A percentile compares a stretch with the other conserved stretches of the same genome.
These are phyloP conservation scores for Xylaria acuta DNA, from an alignment of 495 filamentous ascomycete genomes.

Conservation along the genomic window DNA sequence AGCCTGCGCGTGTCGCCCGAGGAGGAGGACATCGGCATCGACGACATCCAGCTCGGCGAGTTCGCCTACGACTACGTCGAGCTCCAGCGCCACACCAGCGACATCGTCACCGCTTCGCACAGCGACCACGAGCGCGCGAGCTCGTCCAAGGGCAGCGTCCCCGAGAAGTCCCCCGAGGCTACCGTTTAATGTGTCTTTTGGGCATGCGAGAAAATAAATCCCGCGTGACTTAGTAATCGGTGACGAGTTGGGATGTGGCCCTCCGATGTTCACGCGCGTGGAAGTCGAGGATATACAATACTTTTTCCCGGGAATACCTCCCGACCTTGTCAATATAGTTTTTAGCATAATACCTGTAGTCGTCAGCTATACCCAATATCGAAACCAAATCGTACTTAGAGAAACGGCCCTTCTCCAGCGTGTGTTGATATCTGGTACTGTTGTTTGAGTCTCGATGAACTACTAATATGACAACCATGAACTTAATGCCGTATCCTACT, in stretches of 20 bases:
- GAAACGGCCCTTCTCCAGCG: background rate
- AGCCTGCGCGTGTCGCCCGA: constrained; percentile 74
- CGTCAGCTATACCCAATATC: constrained; percentile 13
- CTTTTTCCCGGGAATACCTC: background rate
- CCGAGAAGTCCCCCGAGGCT: constrained; percentile 31
- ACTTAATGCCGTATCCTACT: background rate
- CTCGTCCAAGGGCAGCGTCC: constrained; percentile 67
- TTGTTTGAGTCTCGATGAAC: background rate
- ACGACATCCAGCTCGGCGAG: constrained; percentile 83
- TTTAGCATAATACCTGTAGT: constrained; percentile 18
- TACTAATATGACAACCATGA: background rate
- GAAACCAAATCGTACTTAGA: background rate
- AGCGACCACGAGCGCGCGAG: constrained; percentile 64
- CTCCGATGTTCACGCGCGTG: background rate
- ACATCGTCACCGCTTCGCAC: constrained; percentile 29
- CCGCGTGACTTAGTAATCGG: background rate
- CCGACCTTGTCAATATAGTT: constrained; percentile 13
- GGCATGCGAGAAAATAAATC: background rate
- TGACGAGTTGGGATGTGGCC: background rate
- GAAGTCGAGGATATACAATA: constrained; percentile 1
- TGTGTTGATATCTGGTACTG: background rate
- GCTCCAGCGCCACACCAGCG: constrained; percentile 70
- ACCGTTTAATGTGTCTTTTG: background rate
- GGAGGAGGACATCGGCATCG: constrained; percentile 77
- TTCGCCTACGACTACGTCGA: constrained; percentile 89